A percentile compares a stretch with the other conserved stretches of the same genome.
Conservation (phyloP, 805 yeast genomes). For the Isabelozyma pseudorhagii region DNA sequence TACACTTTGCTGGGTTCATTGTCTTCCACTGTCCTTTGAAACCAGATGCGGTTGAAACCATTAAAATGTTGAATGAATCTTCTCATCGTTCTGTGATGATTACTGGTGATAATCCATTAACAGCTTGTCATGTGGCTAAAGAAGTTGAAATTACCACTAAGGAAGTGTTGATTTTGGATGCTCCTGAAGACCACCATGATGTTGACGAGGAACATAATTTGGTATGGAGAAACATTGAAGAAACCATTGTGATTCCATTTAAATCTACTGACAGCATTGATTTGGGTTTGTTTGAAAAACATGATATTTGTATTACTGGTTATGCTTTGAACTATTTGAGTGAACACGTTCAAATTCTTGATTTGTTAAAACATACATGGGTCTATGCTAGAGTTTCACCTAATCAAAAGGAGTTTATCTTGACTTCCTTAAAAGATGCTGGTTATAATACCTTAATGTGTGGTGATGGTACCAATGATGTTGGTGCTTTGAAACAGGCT, state of each 20-base stretch:
- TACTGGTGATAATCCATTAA: conserved; percentile 97
- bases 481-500: conserved; percentile 98
- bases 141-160: conserved; percentile 86
- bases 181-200: conserved; percentile 67
- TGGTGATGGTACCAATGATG: conserved; percentile 99
- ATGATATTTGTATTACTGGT: conserved; percentile 92
- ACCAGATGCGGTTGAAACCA: conserved; percentile 85
- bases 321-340: conserved; percentile 71
- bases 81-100: conserved; percentile 96
- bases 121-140: conserved; percentile 96
- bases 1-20: conserved; percentile 85
- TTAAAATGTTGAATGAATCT: conserved; percentile 90
- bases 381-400: conserved; percentile 98
- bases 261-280: conserved; percentile 58
- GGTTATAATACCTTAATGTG: conserved; percentile 97
- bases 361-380: conserved; percentile 87
- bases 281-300: conserved; percentile 51
- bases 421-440: conserved; percentile 76
- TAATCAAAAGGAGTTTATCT: conserved; percentile 86
- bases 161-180: conserved; percentile 81
- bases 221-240: conserved; percentile 84
- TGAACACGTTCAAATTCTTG: conserved; percentile 65
- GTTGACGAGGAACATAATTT: conserved; percentile 48
- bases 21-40: conserved; percentile 98
- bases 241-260: conserved; percentile 66